phyloP scores from a whole-genome alignment of 2,329 filamentous ascomycete genomes.

The Claviceps arundinis region DNA sequence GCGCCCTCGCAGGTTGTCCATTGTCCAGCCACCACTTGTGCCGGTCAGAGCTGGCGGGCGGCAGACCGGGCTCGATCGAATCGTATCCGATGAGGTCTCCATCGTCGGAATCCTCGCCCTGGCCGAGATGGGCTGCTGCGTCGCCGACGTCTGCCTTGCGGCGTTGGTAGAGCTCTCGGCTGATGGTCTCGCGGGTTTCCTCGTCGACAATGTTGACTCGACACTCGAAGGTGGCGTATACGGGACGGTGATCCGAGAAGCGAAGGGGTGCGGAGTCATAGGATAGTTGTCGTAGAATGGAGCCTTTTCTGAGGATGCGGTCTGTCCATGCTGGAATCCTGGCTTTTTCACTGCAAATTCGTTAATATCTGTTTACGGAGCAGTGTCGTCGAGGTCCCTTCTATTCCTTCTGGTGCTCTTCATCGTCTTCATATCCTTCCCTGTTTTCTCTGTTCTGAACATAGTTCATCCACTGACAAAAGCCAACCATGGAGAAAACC shows the following conservation, averaged over 20 bases:
- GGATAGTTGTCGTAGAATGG: constrained; percentile 65
- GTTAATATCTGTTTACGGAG: not conserved
- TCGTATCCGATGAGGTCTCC: constrained; percentile 75
- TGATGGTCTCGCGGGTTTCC: constrained; percentile 54
- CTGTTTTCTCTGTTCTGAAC: not conserved
- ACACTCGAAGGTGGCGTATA: constrained; percentile 82
- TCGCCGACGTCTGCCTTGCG: constrained; percentile 54
- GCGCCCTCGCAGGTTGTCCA: constrained; percentile 62
- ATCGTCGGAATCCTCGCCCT: constrained; percentile 50
- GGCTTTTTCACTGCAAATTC: constrained; percentile 58
- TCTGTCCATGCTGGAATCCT: constrained; percentile 97
- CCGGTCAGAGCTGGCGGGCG: constrained; percentile 53
- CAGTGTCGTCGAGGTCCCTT: too few relatives aligned
- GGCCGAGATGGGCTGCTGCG: constrained; percentile 39
- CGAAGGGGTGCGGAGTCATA: constrained; percentile 72
- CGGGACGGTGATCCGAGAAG: constrained; percentile 94
- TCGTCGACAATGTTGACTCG: constrained; percentile 72
- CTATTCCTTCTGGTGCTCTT: too few relatives aligned
- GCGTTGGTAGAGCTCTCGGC: constrained; percentile 59
- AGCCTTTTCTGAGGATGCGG: constrained; percentile 75
- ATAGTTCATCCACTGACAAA: not conserved
- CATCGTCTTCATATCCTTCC: too few relatives aligned
- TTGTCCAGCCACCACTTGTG: constrained; percentile 60
- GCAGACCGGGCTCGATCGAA: constrained; percentile 65
- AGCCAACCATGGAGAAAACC: not conserved